Evolutionary conservation across 1,284 basidiomycete genomes (phyloP).

Genomic region (Mycosarcoma mackinlayi): DNA sequence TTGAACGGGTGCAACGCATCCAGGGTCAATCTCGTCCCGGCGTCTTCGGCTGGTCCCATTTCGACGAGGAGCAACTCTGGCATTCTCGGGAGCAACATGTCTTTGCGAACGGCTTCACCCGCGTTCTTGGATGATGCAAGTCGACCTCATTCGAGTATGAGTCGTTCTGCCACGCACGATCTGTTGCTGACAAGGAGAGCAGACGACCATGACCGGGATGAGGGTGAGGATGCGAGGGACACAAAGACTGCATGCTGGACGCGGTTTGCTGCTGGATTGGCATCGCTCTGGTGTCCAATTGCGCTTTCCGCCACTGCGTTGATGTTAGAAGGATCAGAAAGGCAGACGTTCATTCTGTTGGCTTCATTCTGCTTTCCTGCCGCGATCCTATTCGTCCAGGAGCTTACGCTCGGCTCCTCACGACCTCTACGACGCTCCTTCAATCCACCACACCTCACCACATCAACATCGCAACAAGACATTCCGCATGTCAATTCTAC

Average conservation of each 20-base stretch:
- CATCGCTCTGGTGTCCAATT: slow-evolving; percentile 14
- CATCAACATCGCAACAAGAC: too few species aligned
- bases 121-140: not conserved
- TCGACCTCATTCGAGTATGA: not conserved
- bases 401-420: not conserved
- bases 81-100: too few species aligned
- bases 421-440: not conserved
- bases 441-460: too few species aligned
- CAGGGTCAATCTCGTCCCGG: not conserved
- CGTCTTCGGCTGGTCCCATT: not conserved
- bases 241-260: not conserved
- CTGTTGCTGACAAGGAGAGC: not conserved
- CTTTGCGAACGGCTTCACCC: not conserved
- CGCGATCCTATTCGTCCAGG: slow-evolving; percentile 2
- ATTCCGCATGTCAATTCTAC: not conserved
- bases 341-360: slow-evolving; percentile 5
- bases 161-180: slow-evolving; percentile 2
- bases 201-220: too few species aligned
- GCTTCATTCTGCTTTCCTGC: slow-evolving; percentile 18
- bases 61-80: slow-evolving; percentile 11
- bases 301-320: slow-evolving; percentile 5
- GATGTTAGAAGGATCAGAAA: not conserved
- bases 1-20: slow-evolving; percentile 2
- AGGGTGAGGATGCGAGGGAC: too few species aligned
- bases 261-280: not conserved